phyloP scores from a whole-genome alignment of 78 protist species.

The Dictyostelium firmibasis region DNA sequence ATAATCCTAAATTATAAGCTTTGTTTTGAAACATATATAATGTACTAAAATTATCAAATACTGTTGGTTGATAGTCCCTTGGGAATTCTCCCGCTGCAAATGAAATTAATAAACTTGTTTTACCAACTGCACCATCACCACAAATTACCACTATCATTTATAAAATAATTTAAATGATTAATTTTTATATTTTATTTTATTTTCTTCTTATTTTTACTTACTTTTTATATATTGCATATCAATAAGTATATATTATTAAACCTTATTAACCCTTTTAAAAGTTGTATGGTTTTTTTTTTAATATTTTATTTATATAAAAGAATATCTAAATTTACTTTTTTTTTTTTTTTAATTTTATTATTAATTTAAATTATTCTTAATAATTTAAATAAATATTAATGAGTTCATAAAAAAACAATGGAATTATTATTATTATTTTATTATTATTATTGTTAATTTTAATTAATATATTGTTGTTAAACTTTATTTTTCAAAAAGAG shows the following conservation, averaged over 20 bases:
- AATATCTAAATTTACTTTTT: neutral
- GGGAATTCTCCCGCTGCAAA: slow-evolving; percentile 62
- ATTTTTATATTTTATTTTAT: neutral
- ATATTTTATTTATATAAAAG: neutral
- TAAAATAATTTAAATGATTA: neutral
- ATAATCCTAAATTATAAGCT: slow-evolving; percentile 85
- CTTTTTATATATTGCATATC: slow-evolving; percentile 14
- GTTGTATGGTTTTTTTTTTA: neutral
- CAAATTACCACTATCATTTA: neutral
- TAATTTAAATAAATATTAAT: neutral
- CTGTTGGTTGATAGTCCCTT: slow-evolving; percentile 83
- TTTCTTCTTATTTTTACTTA: neutral
- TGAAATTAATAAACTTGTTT: slow-evolving; percentile 50
- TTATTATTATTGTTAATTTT: too few species aligned
- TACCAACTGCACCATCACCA: slow-evolving; percentile 49
- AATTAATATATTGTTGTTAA: neutral
- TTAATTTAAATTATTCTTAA: neutral
- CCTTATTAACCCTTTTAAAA: too few species aligned
- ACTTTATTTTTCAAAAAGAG: neutral
- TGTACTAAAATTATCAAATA: slow-evolving; percentile 94
- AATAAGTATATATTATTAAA: too few species aligned
- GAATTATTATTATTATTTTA: too few species aligned
- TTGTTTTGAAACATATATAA: slow-evolving; percentile 91
- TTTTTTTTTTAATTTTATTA: neutral
- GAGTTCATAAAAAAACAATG: neutral